Conservation (phyloP, 257 asterid genomes). For the Prunella vulgaris region DNA sequence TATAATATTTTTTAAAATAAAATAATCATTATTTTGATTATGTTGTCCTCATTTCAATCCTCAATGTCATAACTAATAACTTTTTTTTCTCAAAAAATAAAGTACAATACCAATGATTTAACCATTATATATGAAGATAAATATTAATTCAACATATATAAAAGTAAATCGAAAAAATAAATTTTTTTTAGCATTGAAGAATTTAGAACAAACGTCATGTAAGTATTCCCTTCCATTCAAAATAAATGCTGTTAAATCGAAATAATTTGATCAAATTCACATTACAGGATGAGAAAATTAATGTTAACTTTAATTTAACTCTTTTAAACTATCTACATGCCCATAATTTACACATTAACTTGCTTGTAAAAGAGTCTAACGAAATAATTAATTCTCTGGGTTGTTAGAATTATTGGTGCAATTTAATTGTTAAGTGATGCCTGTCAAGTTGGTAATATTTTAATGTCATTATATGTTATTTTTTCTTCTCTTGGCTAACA, state of each 20-base stretch:
- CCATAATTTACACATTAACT: neutral
- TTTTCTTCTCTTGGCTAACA: neutral
- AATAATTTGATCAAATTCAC: neutral
- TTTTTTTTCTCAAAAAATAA: too few relatives aligned
- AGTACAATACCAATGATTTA: too few relatives aligned
- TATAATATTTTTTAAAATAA: too few relatives aligned
- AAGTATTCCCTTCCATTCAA: too few relatives aligned
- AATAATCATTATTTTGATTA: too few relatives aligned
- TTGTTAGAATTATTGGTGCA: slow-evolving; percentile 17
- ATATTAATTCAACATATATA: too few relatives aligned
- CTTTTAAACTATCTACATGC: neutral
- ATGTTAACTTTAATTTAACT: neutral
- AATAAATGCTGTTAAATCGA: neutral
- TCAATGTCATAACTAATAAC: too few relatives aligned
- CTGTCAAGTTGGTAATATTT: slow-evolving; percentile 20
- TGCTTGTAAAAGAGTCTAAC: slow-evolving; percentile 8
- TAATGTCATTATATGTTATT: neutral
- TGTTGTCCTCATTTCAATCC: too few relatives aligned
- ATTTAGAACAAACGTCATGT: too few relatives aligned
- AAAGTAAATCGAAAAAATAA: too few relatives aligned
- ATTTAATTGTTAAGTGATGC: slow-evolving; percentile 10
- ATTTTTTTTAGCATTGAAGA: too few relatives aligned
- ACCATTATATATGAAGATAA: too few relatives aligned
- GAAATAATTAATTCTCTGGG: neutral
- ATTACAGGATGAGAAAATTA: neutral